These are phyloP conservation scores for Glomus cerebriforme DNA, from an alignment of 192 early-diverging fungal species.

Conservation along the genomic window DNA sequence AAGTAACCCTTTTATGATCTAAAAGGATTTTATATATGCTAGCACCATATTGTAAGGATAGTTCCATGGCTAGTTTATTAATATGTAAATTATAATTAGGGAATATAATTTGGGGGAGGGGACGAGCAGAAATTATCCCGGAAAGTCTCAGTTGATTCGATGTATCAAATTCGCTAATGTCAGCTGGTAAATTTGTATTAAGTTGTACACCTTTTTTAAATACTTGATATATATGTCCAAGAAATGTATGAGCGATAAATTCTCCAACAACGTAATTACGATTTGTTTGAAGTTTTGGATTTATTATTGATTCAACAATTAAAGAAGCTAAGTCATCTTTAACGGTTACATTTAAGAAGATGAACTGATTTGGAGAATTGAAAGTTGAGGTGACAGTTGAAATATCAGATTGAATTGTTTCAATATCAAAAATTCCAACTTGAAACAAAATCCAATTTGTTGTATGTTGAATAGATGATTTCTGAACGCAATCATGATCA, in stretches of 20 bases:
- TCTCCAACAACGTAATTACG: slow-evolving; percentile 12
- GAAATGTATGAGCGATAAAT: slow-evolving; percentile 3
- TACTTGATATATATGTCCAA: slow-evolving; percentile 7
- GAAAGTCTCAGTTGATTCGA: neutral
- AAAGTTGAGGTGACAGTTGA: neutral
- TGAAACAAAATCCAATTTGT: slow-evolving; percentile 3
- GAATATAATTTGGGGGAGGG: neutral
- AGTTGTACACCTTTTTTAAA: neutral
- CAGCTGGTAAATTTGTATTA: neutral
- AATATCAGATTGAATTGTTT: neutral
- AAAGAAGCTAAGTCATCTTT: neutral
- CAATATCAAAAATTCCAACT: neutral
- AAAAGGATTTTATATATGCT: neutral
- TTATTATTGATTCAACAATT: neutral
- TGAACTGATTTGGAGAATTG: slow-evolving; percentile 1
- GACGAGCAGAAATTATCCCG: neutral
- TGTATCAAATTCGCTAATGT: neutral
- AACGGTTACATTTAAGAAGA: neutral
- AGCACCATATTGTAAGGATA: slow-evolving; percentile 1
- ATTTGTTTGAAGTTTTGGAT: neutral
- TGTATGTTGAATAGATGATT: neutral
- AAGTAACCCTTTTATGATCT: neutral
- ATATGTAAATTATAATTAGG: neutral
- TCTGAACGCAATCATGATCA: neutral
- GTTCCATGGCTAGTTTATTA: neutral